Evolutionary conservation across 2,329 filamentous ascomycete species (phyloP), one percentile per base, ranked within the genome.

Genomic region (Pseudovirgaria hyperparasitica): DNA sequence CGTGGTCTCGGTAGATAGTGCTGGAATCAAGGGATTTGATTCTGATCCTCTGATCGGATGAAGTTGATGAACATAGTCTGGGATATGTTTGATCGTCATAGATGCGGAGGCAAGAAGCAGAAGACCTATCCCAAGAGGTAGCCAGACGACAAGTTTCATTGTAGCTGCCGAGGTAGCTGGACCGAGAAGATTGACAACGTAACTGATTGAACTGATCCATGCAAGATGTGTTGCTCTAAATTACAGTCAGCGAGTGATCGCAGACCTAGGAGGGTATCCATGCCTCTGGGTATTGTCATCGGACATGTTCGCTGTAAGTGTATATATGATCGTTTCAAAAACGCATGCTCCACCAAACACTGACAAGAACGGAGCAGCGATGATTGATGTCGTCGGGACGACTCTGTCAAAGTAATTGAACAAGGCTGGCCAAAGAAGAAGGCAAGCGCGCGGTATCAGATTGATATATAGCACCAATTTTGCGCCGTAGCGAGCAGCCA

Each of bases 341-440:
- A 54, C 50, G 23, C 51, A 55, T 24, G 54, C 48, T 3, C 48
- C 45, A 5, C 52, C 51, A 5, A 55, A 25, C 0, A 54, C 23
- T 9, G 44, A 38, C 9, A 52, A 33, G 12, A 52, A 44, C 0
- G 51, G 49, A 1, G 43, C 41, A 1, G 36, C 37, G 16, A 54
- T 36, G 17, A 55, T 50, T 2, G 44, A 36, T 19, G 44, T 42
- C 1, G 46, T 45, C 2, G 47, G 46, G 4, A 55, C 25, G 8
- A 42, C 16, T 15, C 40, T 29, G 9, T 33, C 20, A 26, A 39
- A 44, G 22, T 45, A 35, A 4, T 50, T 50, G 45, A 14, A 5
- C 7, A 18, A 36, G 7, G 14, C 21, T 6, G 45, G 42, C 50
- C 49, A 53, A 20, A 27, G 21, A 27, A 45, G 45, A 36, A 49